phyloP scores from a whole-genome alignment of 345 rosid genomes.

The Crucihimalaya himalaica region DNA sequence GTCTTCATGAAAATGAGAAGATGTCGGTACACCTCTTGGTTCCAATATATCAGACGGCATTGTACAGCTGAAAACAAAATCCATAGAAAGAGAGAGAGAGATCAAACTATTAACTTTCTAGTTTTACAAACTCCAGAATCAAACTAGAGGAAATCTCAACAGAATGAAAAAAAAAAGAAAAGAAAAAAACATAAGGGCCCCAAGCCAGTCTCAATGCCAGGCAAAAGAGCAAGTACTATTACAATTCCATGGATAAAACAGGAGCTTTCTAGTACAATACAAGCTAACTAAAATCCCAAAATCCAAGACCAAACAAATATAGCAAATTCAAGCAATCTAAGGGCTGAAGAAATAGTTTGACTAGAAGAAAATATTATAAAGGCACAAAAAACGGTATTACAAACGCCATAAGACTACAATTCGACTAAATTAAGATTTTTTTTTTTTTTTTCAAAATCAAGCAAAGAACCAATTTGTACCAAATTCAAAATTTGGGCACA shows the following conservation, averaged over 20 bases:
- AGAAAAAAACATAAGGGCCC: constrained; percentile 13
- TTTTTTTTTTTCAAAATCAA: neutral
- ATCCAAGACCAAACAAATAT: neutral
- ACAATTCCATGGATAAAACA: constrained; percentile 19
- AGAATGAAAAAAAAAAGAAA: neutral
- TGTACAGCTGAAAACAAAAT: constrained; percentile 34
- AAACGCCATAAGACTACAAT: neutral
- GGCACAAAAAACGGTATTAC: neutral
- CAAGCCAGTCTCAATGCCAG: neutral
- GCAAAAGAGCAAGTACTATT: neutral
- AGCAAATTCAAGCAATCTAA: constrained; percentile 3
- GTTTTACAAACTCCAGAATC: constrained; percentile 28
- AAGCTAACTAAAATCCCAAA: constrained; percentile 5
- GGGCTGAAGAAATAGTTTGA: neutral
- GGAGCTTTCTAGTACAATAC: constrained; percentile 4
- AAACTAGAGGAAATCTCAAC: neutral
- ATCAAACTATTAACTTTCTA: constrained; percentile 25
- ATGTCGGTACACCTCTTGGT: constrained; percentile 42
- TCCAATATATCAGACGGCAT: constrained; percentile 74
- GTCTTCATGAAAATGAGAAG: constrained; percentile 49
- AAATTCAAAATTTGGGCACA: constrained; percentile 2
- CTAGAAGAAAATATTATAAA: neutral
- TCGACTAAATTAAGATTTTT: neutral
- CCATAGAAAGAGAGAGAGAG: constrained; percentile 23
- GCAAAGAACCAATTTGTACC: constrained; percentile 21